Conservation (phyloP, 805 yeast species). For the Yarrowia porcina region DNA sequence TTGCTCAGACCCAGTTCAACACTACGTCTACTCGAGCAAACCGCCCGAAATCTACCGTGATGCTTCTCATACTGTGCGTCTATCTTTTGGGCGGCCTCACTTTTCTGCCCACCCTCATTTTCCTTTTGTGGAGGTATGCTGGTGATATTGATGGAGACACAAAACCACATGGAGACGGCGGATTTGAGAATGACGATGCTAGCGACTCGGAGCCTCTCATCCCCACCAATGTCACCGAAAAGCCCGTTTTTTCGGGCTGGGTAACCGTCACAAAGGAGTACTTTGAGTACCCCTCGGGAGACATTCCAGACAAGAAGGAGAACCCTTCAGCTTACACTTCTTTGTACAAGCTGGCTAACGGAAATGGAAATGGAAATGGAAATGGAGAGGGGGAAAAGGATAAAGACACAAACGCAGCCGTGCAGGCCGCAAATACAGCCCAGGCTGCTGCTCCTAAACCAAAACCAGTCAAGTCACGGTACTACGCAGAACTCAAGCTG, state of each 20-base stretch:
- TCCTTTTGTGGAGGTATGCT: slow-evolving; percentile 6
- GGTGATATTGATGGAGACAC: background rate
- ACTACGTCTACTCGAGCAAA: background rate
- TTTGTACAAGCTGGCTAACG: slow-evolving; percentile 52
- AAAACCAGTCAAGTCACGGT: slow-evolving; percentile 27
- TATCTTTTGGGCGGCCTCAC: slow-evolving; percentile 6
- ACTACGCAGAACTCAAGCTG: slow-evolving; percentile 60
- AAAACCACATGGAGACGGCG: background rate
- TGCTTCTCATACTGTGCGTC: background rate
- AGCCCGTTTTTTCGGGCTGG: slow-evolving; percentile 58
- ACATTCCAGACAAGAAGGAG: slow-evolving; percentile 40
- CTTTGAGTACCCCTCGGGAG: slow-evolving; percentile 47
- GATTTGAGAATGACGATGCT: background rate
- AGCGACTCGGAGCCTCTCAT: slow-evolving; percentile 9
- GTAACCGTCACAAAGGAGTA: slow-evolving; percentile 78
- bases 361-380: slow-evolving; percentile 6
- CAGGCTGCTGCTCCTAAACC: background rate
- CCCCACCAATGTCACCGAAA: slow-evolving; percentile 18
- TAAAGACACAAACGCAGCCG: background rate
- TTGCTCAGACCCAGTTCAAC: background rate
- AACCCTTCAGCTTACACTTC: slow-evolving; percentile 59
- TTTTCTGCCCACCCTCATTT: background rate
- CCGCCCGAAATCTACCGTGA: background rate
- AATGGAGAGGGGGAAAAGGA: too few species aligned
- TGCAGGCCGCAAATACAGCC: background rate